Conservation (phyloP, 106 monocot species). For the Narthecium ossifragum region DNA sequence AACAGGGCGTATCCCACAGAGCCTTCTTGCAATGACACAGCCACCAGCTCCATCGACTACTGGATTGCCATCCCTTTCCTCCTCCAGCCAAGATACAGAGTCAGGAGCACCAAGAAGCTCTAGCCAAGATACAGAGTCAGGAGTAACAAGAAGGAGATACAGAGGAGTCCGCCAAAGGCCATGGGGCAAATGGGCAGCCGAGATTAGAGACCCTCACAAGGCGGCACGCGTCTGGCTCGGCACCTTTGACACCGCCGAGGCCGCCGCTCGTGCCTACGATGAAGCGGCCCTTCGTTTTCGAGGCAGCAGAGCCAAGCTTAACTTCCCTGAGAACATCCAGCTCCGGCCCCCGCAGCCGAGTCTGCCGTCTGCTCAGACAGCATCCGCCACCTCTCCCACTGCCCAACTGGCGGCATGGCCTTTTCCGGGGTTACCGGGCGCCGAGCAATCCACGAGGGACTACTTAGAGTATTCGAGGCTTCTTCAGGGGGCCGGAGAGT, state of each 20-base stretch:
- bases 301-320: constrained; percentile 57
- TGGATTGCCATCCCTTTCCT: too few species aligned
- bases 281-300: constrained; percentile 60
- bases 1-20: background rate
- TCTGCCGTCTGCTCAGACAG: background rate
- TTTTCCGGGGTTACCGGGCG: too few species aligned
- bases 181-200: constrained; percentile 26
- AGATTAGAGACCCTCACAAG: constrained; percentile 46
- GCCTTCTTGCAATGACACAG: background rate
- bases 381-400: background rate
- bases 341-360: background rate
- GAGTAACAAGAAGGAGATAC: background rate
- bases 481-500: background rate
- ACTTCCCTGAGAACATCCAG: constrained; percentile 54
- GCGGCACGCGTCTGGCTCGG: constrained; percentile 74
- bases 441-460: too few species aligned
- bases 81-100: too few species aligned
- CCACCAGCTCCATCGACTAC: background rate
- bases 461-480: background rate
- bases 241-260: constrained; percentile 66
- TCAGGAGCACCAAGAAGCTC: constrained; percentile 6
- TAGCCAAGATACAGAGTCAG: background rate
- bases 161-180: constrained; percentile 21
- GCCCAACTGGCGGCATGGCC: background rate
- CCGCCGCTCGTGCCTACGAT: constrained; percentile 59